Base-by-base conservation (phyloP, 768 basidiomycete species). In the Phanerochaete carnosa region DNA sequence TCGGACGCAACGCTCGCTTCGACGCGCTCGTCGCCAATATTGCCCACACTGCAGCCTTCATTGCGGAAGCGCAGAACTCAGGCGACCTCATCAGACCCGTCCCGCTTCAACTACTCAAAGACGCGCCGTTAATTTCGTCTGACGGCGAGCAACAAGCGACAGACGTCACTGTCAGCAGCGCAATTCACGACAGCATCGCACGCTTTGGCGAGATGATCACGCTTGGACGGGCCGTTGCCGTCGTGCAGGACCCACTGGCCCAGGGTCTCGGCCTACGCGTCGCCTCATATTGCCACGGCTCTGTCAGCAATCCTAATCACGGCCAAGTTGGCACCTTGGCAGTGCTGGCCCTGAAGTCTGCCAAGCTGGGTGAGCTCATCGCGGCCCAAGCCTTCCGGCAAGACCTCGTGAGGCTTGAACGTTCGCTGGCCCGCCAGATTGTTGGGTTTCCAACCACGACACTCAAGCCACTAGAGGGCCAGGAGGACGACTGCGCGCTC, bases 1-100 rank as follows among this genome's bases (percentile, higher is more conserved):
- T 98, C 29, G 92, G 87, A 25, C 77, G 92, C 64, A 95, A 93
- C 67, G 84, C 88, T 60, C 77, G 94, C 13, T 98, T 98, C 68
- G 80, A 84, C 16, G 79, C 80, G 57, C 82, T 95, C 39, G 89
- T 90, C 13, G 79, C 81, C 43, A 87, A 92, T 66, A 88, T 97
- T 65, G 89, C 93, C 16, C 87, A 91, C 66, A 94, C 92, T 1
- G 86, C 88, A 33, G 93, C 93, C 6, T 90, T 86, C 68, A 77
- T 92, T 45, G 73, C 83, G 0, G 83, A 85, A 57, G 82, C 85
- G 49, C 70, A 75, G n/a, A 65, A 61, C 43, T 58, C 54, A 15
- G 29, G 46, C 11, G 35, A 62, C 67, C 69, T 78, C 46, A 80
- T 94, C 57, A 74, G 74, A 32, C 69, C 80, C 19, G 81, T 82